Evolutionary conservation across 768 basidiomycete genomes (phyloP), one percentile per base, ranked within the genome.

Genomic region (Calocybe cyanea): DNA sequence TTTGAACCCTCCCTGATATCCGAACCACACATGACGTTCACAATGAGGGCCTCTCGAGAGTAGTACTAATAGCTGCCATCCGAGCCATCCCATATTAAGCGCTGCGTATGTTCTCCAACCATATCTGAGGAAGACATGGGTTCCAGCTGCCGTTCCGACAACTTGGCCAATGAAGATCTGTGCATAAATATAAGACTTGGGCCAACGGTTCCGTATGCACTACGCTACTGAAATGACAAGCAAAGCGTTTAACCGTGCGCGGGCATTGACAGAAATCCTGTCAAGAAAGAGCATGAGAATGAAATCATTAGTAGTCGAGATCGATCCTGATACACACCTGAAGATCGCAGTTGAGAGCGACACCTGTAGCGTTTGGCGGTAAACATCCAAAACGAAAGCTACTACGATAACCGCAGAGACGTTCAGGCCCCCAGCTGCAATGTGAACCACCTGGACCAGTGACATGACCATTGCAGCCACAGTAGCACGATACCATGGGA

Each of bases 101-200:
- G 71, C 72, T 0, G 85, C 82, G 2, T 75, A 76, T 0, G 85
- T 72, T 21, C 79, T 71, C 87, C 87, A 91, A n/a, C 89, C 90
- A 52, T 77, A 66, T 9, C 67, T 55, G 21, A 83, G 72, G 64
- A 88, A 92, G 3, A 92, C 74, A 21, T 76, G 60, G 0, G 87
- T 84, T 24, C 87, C 83, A 1, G 83, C 82, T 0, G 84, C 73
- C 0, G 88, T 90, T 11, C 90, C 90, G 62, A 86, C 81, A 8
- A 90, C 84, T 67, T 91, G 88, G 0, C 89, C 89, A 19, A 86
- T 71, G 62, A 88, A 87, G 21, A 84, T 63, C 74, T 75, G 25
- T 11, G 5, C 25, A 28, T 6, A 28, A 28, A 11, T 28, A 6
- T 28, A 5, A 28, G 25, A 28, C 5, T 11, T 28, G 25, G 25